phyloP scores from a whole-genome alignment of 768 basidiomycete species.

The Trametes elegans region DNA sequence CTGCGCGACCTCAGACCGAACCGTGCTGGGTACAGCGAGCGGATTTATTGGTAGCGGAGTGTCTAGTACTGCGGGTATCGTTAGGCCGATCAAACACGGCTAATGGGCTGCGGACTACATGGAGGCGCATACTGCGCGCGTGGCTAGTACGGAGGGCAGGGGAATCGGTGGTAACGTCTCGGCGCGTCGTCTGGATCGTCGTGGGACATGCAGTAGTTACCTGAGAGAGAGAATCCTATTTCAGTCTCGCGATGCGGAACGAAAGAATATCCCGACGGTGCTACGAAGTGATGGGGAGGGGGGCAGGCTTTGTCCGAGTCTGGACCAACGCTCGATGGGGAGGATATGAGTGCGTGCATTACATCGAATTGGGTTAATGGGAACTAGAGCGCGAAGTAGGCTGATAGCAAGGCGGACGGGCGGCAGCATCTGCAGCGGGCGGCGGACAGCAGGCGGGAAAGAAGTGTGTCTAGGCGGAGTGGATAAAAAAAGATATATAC shows the following conservation, averaged over 20 bases:
- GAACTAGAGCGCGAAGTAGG: slow-evolving; percentile 8
- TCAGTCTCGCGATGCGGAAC: neutral
- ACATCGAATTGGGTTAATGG: slow-evolving; percentile 10
- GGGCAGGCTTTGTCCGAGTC: neutral
- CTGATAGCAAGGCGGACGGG: slow-evolving; percentile 10
- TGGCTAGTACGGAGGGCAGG: neutral
- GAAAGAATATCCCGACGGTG: neutral
- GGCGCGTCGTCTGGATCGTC: neutral
- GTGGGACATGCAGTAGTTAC: neutral
- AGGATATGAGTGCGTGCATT: slow-evolving; percentile 4
- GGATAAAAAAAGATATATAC: slow-evolving; percentile 14
- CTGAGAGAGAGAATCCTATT: too few relatives aligned
- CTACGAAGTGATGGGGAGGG: neutral
- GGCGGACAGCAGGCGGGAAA: slow-evolving; percentile 1
- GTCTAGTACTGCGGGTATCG: slow-evolving; percentile 10
- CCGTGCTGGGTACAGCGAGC: slow-evolving; percentile 7
- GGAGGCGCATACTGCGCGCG: neutral
- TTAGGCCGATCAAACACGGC: neutral
- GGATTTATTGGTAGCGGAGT: neutral
- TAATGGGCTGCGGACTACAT: neutral
- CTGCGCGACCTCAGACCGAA: neutral
- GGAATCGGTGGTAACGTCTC: neutral
- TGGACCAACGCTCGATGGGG: too few relatives aligned
- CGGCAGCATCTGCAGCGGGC: neutral
- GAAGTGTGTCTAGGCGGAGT: slow-evolving; percentile 1